These are phyloP conservation scores for Colletotrichum paranaense DNA, from an alignment of 2,329 filamentous ascomycete species.

Conservation along the genomic window DNA sequence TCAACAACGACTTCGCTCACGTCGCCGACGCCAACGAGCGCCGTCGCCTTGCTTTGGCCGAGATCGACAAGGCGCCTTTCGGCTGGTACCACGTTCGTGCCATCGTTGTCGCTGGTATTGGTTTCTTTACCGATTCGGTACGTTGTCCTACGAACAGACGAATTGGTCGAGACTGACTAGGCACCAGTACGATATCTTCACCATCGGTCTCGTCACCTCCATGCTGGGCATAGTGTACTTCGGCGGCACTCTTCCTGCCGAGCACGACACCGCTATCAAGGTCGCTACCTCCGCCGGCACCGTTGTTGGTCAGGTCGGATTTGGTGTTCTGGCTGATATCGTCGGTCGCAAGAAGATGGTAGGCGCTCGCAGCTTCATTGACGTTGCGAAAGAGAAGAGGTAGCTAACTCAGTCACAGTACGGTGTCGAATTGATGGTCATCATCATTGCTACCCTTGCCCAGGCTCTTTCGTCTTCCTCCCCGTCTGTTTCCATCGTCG, in stretches of 20 bases:
- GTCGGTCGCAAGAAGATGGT: constrained; percentile 76
- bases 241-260: constrained; percentile 70
- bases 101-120: constrained; percentile 82
- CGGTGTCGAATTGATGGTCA: constrained; percentile 82
- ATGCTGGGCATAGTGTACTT: constrained; percentile 87
- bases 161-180: background rate
- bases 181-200: constrained; percentile 79
- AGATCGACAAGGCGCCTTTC: constrained; percentile 85
- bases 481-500: constrained; percentile 70
- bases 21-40: constrained; percentile 81
- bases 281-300: constrained; percentile 86
- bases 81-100: constrained; percentile 88
- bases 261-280: constrained; percentile 85
- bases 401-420: constrained; percentile 67
- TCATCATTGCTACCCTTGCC: constrained; percentile 81
- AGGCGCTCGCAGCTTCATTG: constrained; percentile 7
- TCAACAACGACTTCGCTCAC: constrained; percentile 77
- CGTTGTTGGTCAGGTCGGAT: constrained; percentile 83
- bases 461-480: constrained; percentile 76
- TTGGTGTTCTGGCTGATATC: constrained; percentile 82
- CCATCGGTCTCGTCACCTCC: constrained; percentile 76
- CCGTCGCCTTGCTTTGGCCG: constrained; percentile 80
- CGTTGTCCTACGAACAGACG: constrained; percentile 2
- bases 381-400: constrained; percentile 4
- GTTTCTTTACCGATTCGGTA: constrained; percentile 85